These are phyloP conservation scores for Dorcoceras hygrometricum DNA, from an alignment of 257 asterid genomes.

Conservation along the genomic window DNA sequence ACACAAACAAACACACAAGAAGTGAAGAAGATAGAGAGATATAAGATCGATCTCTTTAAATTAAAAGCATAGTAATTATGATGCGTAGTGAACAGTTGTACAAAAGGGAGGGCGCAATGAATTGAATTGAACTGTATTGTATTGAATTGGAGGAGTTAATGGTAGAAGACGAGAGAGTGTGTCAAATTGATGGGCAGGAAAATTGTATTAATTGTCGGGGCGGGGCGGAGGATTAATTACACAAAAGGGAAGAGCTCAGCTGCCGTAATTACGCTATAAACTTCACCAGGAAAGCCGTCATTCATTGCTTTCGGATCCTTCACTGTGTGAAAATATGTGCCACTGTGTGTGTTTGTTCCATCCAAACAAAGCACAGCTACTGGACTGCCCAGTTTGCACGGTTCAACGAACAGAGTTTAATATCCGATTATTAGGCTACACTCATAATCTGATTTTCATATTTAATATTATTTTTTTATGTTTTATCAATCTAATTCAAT, in stretches of 20 bases:
- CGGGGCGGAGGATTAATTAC: conserved; percentile 55
- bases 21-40: conserved; percentile 30
- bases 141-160: conserved; percentile 32
- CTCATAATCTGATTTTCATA: too few species aligned
- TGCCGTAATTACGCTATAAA: conserved; percentile 49
- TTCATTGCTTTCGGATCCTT: conserved; percentile 56
- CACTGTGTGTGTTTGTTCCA: conserved; percentile 24
- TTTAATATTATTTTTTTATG: too few species aligned
- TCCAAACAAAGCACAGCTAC: not conserved
- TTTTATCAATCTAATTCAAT: too few species aligned
- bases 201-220: conserved; percentile 48
- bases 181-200: conserved; percentile 37
- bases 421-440: too few species aligned
- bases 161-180: conserved; percentile 34
- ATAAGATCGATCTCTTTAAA: conserved; percentile 42
- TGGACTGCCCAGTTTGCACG: too few species aligned
- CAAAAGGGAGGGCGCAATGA: conserved; percentile 23
- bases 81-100: conserved; percentile 30
- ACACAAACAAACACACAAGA: not conserved
- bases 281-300: conserved; percentile 56
- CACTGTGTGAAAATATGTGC: too few species aligned
- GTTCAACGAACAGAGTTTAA: too few species aligned
- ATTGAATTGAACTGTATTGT: too few species aligned
- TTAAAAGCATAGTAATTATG: conserved; percentile 45
- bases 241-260: conserved; percentile 53